Evolutionary conservation across 805 yeast species (phyloP).

Genomic region (Kuraishia molischiana): DNA sequence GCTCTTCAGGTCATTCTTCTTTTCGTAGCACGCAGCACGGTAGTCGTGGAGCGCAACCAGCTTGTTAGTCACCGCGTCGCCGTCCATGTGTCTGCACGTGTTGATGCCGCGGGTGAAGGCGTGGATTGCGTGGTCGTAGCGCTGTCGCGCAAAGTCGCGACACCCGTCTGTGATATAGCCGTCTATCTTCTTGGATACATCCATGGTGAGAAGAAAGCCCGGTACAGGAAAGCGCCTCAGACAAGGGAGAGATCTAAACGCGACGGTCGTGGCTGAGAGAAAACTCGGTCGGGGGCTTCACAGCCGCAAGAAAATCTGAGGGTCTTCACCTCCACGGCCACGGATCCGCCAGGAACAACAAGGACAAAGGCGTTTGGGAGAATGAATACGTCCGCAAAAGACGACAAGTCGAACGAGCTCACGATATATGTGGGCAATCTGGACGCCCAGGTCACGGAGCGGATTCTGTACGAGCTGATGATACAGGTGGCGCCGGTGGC

Average conservation of each 20-base stretch:
- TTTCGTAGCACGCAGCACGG: slow-evolving; percentile 40
- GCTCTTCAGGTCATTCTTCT: slow-evolving; percentile 18
- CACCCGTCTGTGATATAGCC: not conserved
- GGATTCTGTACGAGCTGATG: slow-evolving; percentile 69
- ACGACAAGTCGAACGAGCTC: slow-evolving; percentile 39
- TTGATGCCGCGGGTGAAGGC: not conserved
- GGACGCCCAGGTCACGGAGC: slow-evolving; percentile 65
- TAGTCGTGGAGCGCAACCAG: slow-evolving; percentile 23
- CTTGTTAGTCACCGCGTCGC: not conserved
- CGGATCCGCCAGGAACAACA: no score
- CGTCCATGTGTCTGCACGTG: not conserved
- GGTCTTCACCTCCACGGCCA: no score
- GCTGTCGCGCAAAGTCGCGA: not conserved
- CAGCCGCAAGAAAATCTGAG: no score
- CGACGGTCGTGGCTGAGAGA: no score
- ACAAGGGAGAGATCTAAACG: no score
- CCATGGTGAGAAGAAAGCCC: no score
- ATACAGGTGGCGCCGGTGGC: slow-evolving; percentile 76
- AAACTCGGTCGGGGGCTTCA: no score
- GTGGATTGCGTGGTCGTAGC: not conserved
- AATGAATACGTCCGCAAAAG: not conserved
- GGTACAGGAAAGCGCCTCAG: no score
- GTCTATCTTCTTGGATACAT: not conserved
- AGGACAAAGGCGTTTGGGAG: no score
- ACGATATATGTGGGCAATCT: slow-evolving; percentile 77